These are phyloP conservation scores for Cercospora sesami DNA, from an alignment of 2,329 filamentous ascomycete genomes.

Conservation along the genomic window DNA sequence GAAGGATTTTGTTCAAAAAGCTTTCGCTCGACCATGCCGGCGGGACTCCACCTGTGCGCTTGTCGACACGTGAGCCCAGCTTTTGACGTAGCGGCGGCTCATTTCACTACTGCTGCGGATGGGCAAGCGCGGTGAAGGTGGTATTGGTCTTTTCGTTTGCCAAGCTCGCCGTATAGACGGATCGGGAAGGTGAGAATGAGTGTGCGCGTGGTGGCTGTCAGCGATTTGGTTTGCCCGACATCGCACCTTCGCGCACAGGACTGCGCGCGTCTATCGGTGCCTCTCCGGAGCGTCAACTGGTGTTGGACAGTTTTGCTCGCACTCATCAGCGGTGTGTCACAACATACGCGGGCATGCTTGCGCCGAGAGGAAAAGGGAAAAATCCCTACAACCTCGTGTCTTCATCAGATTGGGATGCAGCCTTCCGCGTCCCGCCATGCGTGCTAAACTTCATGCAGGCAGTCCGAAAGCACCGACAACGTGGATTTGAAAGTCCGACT, in stretches of 20 bases:
- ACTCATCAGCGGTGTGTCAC: slow-evolving; percentile 10
- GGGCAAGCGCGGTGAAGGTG: neutral
- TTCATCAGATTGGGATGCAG: slow-evolving; percentile 25
- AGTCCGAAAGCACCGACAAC: slow-evolving; percentile 16
- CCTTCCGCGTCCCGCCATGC: slow-evolving; percentile 20
- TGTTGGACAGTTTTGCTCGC: neutral
- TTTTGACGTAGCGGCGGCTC: neutral
- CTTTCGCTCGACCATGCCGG: neutral
- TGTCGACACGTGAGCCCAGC: neutral
- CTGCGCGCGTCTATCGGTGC: slow-evolving; percentile 2
- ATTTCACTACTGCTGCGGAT: neutral
- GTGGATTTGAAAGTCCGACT: slow-evolving; percentile 18
- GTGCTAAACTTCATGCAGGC: slow-evolving; percentile 17
- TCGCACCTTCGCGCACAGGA: neutral
- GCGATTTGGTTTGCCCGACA: neutral
- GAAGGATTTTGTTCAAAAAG: neutral
- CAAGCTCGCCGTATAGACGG: slow-evolving; percentile 4
- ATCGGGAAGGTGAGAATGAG: slow-evolving; percentile 9
- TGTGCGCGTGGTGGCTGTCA: neutral
- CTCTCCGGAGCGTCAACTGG: slow-evolving; percentile 3
- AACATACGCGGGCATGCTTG: slow-evolving; percentile 16
- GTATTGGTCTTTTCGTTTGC: neutral
- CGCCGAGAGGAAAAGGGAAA: slow-evolving; percentile 14
- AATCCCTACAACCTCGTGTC: slow-evolving; percentile 30
- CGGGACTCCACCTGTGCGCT: neutral